phyloP scores from a whole-genome alignment of 2,329 filamentous ascomycete genomes.

The Juglanconis juglandina region DNA sequence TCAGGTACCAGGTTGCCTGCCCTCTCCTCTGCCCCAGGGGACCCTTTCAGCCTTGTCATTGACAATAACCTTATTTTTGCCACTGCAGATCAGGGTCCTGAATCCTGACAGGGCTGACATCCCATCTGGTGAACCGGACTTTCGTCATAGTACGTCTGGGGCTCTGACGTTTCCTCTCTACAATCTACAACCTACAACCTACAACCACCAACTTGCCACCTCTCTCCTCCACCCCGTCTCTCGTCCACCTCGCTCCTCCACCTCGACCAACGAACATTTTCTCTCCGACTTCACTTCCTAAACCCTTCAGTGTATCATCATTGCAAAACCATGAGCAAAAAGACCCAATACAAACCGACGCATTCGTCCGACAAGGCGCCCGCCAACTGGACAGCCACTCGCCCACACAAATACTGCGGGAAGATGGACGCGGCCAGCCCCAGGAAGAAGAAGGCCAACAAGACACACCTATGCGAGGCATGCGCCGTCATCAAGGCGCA shows the following conservation, averaged over 20 bases:
- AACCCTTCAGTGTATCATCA: no score
- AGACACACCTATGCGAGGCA: conserved; percentile 17
- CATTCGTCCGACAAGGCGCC: conserved; percentile 5
- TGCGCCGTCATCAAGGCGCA: conserved; percentile 15
- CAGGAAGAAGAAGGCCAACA: conserved; percentile 16
- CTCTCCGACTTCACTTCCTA: no score
- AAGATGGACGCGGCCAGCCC: conserved; percentile 17
- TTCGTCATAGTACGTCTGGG: no score
- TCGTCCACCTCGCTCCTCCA: not conserved
- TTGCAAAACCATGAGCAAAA: conserved; percentile 19
- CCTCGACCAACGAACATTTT: not conserved
- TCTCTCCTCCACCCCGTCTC: not conserved
- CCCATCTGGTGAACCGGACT: not conserved
- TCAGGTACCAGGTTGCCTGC: not conserved
- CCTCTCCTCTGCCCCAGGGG: no score
- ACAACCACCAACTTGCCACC: not conserved
- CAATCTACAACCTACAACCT: not conserved
- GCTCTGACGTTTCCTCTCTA: not conserved
- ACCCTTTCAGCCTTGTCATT: no score
- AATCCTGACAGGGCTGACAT: no score
- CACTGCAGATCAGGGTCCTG: conserved; percentile 6
- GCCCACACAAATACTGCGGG: conserved; percentile 17
- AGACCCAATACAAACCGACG: conserved; percentile 25
- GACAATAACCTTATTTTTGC: not conserved
- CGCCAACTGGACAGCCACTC: conserved; percentile 13